Evolutionary conservation across 768 basidiomycete species (phyloP), one percentile per base, ranked within the genome.

Genomic region (Scleroderma citrinum): DNA sequence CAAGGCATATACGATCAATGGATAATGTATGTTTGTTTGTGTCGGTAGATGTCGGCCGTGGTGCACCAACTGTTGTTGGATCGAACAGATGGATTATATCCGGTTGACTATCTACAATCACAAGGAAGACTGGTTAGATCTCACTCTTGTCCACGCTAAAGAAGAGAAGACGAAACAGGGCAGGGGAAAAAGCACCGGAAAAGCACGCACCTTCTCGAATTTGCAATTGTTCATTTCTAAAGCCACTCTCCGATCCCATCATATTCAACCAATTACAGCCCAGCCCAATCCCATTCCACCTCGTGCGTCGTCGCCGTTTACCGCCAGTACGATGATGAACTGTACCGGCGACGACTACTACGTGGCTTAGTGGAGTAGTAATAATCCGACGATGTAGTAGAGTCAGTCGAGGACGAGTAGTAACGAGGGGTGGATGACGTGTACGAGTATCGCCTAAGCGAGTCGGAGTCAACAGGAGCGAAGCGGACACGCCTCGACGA

Each of bases 161-260:
- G 16, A 14, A 10, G 14, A 42, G 23, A 23, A 16, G 24, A 6
- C 14, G 26, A 42, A 42, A 26, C 13, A 29, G 14, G 11, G 20
- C 11, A 21, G 40, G 21, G 23, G 11, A 24, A 41, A 41, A 41
- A 41, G 40, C 23, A 23, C 40, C 40, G 40, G 21, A 42, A 26
- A 24, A 21, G 24, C 43, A 44, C 43, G 12, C 30, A 44, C 43
- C 43, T 31, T 24, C 34, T 35, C 41, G 14, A 43, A 44, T 44
- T 44, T 44, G 43, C 43, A 44, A 44, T 44, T 44, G 19, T 12
- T 34, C 30, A 32, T 32, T 32, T 44, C 43, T 31, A 32, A 44
- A 44, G 31, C 43, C 20, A 3, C 30, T 16, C n/a, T 31, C 19
- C 30, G 7, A 32, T 32, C 43, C 26, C 17, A n/a, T 17, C 30